A percentile compares a stretch with the other conserved stretches of the same genome.
Conservation (phyloP, 371 early-diverging fungal species). For the Mucor plumbeus region DNA sequence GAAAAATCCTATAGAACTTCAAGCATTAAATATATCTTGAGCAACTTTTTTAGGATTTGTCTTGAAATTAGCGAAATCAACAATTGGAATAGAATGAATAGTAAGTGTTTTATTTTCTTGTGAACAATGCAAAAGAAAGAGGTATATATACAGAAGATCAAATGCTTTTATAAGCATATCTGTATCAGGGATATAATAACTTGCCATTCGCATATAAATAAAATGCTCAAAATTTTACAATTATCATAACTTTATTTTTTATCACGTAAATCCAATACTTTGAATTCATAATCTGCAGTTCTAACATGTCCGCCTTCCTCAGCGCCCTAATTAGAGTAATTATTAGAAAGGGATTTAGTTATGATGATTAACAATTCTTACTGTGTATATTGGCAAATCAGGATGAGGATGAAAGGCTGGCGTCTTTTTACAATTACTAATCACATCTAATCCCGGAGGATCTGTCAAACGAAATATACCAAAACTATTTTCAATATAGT, state of each 20-base stretch:
- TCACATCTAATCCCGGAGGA: slow-evolving; percentile 84
- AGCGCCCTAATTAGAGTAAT: slow-evolving; percentile 46
- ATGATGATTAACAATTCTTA: slow-evolving; percentile 29
- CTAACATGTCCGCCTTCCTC: slow-evolving; percentile 53
- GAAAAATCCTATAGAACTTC: slow-evolving; percentile 67
- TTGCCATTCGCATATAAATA: background rate
- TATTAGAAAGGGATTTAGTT: too few relatives aligned
- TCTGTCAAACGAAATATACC: slow-evolving; percentile 91
- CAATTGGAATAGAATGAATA: slow-evolving; percentile 34
- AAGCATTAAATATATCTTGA: slow-evolving; percentile 51
- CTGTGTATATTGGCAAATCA: slow-evolving; percentile 67
- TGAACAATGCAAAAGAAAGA: too few relatives aligned
- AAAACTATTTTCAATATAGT: slow-evolving; percentile 46
- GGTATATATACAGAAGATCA: too few relatives aligned
- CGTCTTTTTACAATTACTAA: slow-evolving; percentile 73
- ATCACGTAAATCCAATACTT: slow-evolving; percentile 59
- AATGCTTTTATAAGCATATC: too few relatives aligned
- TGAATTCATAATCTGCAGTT: slow-evolving; percentile 47
- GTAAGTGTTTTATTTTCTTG: background rate
- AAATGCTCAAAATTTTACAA: background rate
- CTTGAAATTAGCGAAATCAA: slow-evolving; percentile 30
- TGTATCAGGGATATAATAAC: background rate
- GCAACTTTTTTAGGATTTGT: slow-evolving; percentile 28
- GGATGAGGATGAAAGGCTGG: slow-evolving; percentile 88
- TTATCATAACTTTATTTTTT: slow-evolving; percentile 23